Percentiles rank a stretch among this genome's conserved stretches.
Evolutionary conservation across 306 rosid species (phyloP).

Genomic region (Benincasa hispida): DNA sequence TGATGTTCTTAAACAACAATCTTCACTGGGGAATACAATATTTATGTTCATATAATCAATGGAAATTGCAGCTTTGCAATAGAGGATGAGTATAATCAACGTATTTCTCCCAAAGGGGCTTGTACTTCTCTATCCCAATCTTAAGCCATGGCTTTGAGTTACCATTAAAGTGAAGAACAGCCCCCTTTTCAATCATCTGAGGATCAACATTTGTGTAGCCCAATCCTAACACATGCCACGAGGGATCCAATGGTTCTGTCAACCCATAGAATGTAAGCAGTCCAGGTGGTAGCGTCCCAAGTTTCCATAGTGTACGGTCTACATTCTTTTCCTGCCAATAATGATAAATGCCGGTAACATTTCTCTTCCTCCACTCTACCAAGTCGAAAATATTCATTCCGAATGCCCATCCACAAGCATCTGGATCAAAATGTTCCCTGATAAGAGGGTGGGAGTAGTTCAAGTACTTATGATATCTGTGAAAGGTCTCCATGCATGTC

Average conservation of each 20-base stretch:
- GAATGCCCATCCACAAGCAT: conserved; percentile 30
- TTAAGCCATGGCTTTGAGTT: conserved; percentile 73
- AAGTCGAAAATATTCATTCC: conserved; percentile 53
- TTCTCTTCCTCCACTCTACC: conserved; percentile 64
- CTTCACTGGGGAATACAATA: conserved; percentile 7
- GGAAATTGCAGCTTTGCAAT: conserved; percentile 56
- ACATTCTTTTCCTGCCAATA: conserved; percentile 70
- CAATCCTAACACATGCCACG: conserved; percentile 65
- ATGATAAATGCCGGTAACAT: conserved; percentile 72
- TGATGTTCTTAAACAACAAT: background rate
- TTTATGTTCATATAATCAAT: conserved; percentile 25
- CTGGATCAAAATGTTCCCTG: conserved; percentile 54
- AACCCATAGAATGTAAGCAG: conserved; percentile 60
- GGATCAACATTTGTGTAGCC: conserved; percentile 66
- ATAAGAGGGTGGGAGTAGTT: conserved; percentile 73
- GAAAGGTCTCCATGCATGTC: conserved; percentile 78
- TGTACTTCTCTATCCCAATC: conserved; percentile 70
- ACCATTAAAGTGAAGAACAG: conserved; percentile 64
- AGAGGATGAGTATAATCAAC: conserved; percentile 56
- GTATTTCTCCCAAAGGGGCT: conserved; percentile 58
- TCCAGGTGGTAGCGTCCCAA: conserved; percentile 67
- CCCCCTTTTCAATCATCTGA: conserved; percentile 49
- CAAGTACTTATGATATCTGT: conserved; percentile 59
- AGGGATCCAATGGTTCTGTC: conserved; percentile 54
- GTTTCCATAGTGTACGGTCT: conserved; percentile 66